phyloP scores from a whole-genome alignment of 257 asterid genomes.

The Solanum raphanifolium region DNA sequence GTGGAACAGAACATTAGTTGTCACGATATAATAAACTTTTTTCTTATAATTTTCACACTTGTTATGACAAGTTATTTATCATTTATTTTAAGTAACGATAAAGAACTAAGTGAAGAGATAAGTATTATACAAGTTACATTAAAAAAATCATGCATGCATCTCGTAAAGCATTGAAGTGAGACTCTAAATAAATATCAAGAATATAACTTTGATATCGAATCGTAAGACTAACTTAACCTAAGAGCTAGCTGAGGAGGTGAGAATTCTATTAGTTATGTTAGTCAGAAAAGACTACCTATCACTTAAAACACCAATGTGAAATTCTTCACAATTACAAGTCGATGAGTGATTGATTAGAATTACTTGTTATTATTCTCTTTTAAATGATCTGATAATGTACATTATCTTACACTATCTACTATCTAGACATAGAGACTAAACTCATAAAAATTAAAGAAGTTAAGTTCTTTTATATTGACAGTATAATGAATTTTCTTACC shows the following conservation, averaged over 20 bases:
- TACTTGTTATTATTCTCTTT: not conserved
- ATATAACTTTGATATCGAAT: too few relatives aligned
- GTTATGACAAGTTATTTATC: not conserved
- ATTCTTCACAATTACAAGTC: not conserved
- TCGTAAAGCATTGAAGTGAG: fast-evolving
- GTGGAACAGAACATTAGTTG: not conserved
- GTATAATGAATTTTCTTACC: not conserved
- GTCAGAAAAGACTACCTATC: too few relatives aligned
- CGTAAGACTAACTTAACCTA: fast-evolving
- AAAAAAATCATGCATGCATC: not conserved
- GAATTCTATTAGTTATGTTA: too few relatives aligned
- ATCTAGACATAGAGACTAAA: not conserved
- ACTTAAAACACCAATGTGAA: fast-evolving
- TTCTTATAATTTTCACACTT: not conserved
- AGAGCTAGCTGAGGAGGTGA: too few relatives aligned
- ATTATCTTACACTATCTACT: fast-evolving
- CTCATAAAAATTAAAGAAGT: too few relatives aligned
- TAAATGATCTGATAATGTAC: not conserved
- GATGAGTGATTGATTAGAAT: fast-evolving
- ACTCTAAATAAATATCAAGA: too few relatives aligned
- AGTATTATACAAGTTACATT: too few relatives aligned
- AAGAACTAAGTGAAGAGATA: fast-evolving
- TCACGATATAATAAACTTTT: not conserved
- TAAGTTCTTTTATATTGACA: not conserved
- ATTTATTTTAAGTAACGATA: too few relatives aligned